Evolutionary conservation across 2,329 filamentous ascomycete species (phyloP), one percentile per base, ranked within the genome.

Genomic region (Westerdykella ornata): DNA sequence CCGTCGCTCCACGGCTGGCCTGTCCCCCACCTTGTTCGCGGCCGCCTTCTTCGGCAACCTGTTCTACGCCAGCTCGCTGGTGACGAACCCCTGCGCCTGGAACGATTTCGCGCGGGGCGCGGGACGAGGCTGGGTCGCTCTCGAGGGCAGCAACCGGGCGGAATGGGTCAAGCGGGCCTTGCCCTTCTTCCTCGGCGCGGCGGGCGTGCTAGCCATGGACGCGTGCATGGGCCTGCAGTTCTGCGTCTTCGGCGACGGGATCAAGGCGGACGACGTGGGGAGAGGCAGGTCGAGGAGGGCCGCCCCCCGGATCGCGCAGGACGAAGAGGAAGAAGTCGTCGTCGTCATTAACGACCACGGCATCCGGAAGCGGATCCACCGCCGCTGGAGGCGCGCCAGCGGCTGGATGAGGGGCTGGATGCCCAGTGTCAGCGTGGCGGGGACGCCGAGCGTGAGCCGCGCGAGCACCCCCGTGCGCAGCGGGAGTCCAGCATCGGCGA

Each of bases 371-470:
- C 41, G 54, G 20, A 64, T 60, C 42, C 64, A 65, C 40, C 71
- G 72, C 69, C 68, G 70, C 38, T 82, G 78, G 79, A 68, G 70
- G 31, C 66, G 71, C 19, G 77, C 81, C 5, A 77, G 69, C 42
- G 79, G 79, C 8, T 82, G 77, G 77, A 81, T 82, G 78, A 70
- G 78, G 44, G 79, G 79, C 2, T 82, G 79, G 80, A 73, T 81
- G 28, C 80, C 80, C 1, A 72, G 66, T 40, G 65, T 72, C 18
- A 67, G 64, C 45, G 66, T 67, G 6, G 59, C 60, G 5, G 64
- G 54, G 0, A 65, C 62, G 4, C 62, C 62, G 3, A 59, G 48
- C 35, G 52, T 46, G 1, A 62, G 57, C 39, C 51, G 59, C 1
- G 54, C 55, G 1, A 37, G 37, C 1, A 66, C 61, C 16, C 62